phyloP scores from a whole-genome alignment of 345 rosid genomes.

The Eucalyptus viminalis region DNA sequence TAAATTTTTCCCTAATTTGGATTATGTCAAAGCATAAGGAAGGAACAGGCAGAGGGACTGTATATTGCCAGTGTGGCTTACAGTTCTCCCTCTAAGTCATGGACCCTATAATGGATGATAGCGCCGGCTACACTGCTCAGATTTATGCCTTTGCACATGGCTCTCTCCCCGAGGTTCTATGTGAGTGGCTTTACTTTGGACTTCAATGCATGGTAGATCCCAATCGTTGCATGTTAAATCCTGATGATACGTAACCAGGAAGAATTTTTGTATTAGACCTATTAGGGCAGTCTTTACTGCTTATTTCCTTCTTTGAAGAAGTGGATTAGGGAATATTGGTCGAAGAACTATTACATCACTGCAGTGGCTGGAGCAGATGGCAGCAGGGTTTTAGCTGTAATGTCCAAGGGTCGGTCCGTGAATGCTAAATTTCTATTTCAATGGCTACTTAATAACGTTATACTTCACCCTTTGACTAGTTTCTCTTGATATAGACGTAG shows the following conservation, averaged over 20 bases:
- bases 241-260: neutral
- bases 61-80: conserved; percentile 68
- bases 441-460: neutral
- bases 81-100: conserved; percentile 41
- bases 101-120: conserved; percentile 95
- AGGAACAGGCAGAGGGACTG: conserved; percentile 40
- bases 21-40: conserved; percentile 59
- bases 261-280: neutral
- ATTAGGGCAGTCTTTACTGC: neutral
- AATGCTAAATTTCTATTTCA: neutral
- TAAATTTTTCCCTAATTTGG: conserved; percentile 77
- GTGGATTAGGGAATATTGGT: conserved; percentile 96
- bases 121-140: conserved; percentile 66
- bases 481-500: conserved; percentile 9
- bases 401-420: conserved; percentile 56
- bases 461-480: neutral
- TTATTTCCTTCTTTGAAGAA: conserved; percentile 23
- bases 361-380: conserved; percentile 78
- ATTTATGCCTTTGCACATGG: conserved; percentile 57
- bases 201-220: neutral
- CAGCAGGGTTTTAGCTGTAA: conserved; percentile 78
- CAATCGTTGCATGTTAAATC: neutral
- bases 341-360: conserved; percentile 76
- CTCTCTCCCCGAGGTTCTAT: conserved; percentile 63
- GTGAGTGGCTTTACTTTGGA: neutral